Evolutionary conservation across 495 filamentous ascomycete species (phyloP).

Genomic region (Aspergillus taichungensis): DNA sequence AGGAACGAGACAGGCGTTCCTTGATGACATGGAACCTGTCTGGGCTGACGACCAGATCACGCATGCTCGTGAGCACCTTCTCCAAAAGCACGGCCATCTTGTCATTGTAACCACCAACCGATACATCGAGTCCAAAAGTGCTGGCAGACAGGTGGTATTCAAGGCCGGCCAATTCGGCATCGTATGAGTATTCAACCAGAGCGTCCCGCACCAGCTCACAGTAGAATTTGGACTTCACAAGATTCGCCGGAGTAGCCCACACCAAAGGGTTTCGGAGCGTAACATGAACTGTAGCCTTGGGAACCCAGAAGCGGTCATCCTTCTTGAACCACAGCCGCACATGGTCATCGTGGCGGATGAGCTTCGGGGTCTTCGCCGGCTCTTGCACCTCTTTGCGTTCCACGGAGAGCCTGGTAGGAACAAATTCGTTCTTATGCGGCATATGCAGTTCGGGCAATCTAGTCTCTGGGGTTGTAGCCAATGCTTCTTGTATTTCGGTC

Average conservation of each 20-base stretch:
- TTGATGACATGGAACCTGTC: slow-evolving; percentile 90
- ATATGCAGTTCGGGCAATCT: slow-evolving; percentile 69
- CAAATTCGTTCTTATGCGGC: slow-evolving; percentile 92
- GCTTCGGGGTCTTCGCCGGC: slow-evolving; percentile 63
- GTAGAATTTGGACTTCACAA: slow-evolving; percentile 72
- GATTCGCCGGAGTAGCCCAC: slow-evolving; percentile 65
- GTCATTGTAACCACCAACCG: slow-evolving; percentile 87
- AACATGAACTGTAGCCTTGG: slow-evolving; percentile 79
- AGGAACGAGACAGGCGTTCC: slow-evolving; percentile 65
- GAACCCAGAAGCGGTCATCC: slow-evolving; percentile 98
- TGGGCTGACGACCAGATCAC: slow-evolving; percentile 68
- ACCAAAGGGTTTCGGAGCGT: slow-evolving; percentile 71
- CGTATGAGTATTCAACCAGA: slow-evolving; percentile 90
- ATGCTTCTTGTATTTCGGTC: slow-evolving; percentile 55
- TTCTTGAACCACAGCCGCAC: slow-evolving; percentile 97
- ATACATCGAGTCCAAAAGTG: slow-evolving; percentile 65
- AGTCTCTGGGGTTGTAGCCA: slow-evolving; percentile 43
- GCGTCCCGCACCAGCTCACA: slow-evolving; percentile 84
- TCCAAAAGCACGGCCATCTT: slow-evolving; percentile 88
- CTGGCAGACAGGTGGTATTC: slow-evolving; percentile 70
- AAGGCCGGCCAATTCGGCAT: slow-evolving; percentile 87
- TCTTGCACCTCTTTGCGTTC: slow-evolving; percentile 82
- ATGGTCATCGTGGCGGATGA: slow-evolving; percentile 79
- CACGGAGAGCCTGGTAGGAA: slow-evolving; percentile 86
- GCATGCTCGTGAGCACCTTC: slow-evolving; percentile 81